Base-by-base conservation (phyloP, 441 rosid genomes). In the Kokia cookei region DNA sequence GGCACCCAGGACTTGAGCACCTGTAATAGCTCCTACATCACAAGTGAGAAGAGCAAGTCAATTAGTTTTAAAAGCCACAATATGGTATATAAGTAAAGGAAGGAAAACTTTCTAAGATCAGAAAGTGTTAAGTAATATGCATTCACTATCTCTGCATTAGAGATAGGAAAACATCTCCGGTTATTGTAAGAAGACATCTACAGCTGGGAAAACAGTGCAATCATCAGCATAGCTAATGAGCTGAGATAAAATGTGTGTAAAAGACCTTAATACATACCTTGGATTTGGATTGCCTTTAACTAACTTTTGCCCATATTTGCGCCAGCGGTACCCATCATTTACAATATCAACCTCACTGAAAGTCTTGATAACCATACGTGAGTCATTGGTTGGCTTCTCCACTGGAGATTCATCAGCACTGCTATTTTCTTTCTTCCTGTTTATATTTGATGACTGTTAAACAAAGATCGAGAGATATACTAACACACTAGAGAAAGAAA, bases 281-380 rank as follows among this genome's bases (percentile, higher is more conserved):
- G 99, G 99, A 85, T 95, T 86, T 54, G 95, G 93, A 76, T 90
- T 95, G 74, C 99, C 98, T 86, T 93, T 95, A 67, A 95, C 98
- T 75, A 93, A 69, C 81, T 95, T 95, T 84, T 93, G 99, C 72
- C 99, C 99, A 82, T 95, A 95, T 84, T 95, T 95, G 73, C 98
- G 99, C 99, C 99, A 95, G 51, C 98, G 94, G 74, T 89, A 93
- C 50, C 98, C 98, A 85, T 95, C 99, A 77, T 89, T 90, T 68
- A 95, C 93, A 73, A 90, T 82, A 81, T 95, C 95, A 70, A 89
- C 88, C 84, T 88, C 87, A 47, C 94, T 90, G 69, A 76, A 73
- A 75, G 97, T 90, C 77, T 89, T 93, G 67, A 91, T 82, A 47
- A 92, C 90, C 62, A 69, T 72, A 26, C 92, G 95, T 17, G 87